Conservation (phyloP, 2,329 filamentous ascomycete species). For the Aspergillus fijiensis region DNA sequence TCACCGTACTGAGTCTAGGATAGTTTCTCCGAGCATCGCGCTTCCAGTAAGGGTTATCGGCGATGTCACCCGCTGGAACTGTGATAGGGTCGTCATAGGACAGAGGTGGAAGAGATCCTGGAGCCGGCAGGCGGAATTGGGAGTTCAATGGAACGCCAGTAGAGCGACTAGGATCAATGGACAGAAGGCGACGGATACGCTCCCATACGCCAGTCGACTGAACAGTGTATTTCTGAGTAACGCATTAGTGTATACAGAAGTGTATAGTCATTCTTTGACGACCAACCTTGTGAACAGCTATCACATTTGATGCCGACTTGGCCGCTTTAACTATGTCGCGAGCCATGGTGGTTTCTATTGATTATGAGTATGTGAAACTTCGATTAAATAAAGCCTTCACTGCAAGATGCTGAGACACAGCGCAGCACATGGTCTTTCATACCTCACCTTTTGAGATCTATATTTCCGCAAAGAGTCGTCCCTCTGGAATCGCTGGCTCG, state of each 20-base stretch:
- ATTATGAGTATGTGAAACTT: slow-evolving; percentile 8
- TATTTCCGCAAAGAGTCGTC: background rate
- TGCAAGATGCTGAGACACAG: background rate
- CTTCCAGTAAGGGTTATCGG: slow-evolving; percentile 95
- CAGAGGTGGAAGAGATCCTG: slow-evolving; percentile 68
- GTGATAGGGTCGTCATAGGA: slow-evolving; percentile 81
- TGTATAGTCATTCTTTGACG: background rate
- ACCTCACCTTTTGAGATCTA: background rate
- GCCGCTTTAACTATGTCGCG: slow-evolving; percentile 40
- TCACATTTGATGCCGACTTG: slow-evolving; percentile 37
- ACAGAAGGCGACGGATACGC: slow-evolving; percentile 70
- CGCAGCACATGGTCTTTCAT: background rate
- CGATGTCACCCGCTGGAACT: slow-evolving; percentile 78
- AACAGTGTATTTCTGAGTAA: slow-evolving; percentile 84
- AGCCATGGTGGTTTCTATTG: slow-evolving; percentile 36
- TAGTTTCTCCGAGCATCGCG: slow-evolving; percentile 83
- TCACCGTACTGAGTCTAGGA: slow-evolving; percentile 74
- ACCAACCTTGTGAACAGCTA: slow-evolving; percentile 40
- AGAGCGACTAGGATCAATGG: slow-evolving; percentile 84
- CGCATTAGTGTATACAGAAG: background rate
- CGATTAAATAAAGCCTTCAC: background rate
- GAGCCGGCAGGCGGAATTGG: slow-evolving; percentile 84
- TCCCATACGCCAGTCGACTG: slow-evolving; percentile 90
- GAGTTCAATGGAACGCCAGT: slow-evolving; percentile 91
- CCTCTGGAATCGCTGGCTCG: background rate